Base-by-base conservation (phyloP, 495 filamentous ascomycete genomes). In the Annulohypoxylon stygium region DNA sequence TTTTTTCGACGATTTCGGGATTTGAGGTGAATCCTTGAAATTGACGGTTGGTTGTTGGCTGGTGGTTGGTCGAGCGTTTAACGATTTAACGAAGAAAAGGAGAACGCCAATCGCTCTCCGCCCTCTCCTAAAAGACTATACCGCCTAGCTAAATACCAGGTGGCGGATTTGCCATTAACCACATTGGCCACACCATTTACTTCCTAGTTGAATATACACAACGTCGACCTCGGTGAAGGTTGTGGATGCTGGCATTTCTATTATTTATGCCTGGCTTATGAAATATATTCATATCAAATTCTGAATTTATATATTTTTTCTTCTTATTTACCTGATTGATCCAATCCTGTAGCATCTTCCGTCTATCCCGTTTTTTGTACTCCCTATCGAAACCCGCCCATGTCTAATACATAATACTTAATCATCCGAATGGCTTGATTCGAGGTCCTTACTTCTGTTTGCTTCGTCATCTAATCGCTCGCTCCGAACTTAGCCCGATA, bases 401-500 rank as follows among this genome's bases (percentile, higher is more conserved):
- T 53, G 50, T 65, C 61, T 60, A 65, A 65, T 51, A 59, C 23
- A 65, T 43, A 33, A 53, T 51, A 43, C 37, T 53, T 41, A 51
- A 41, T 45, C 43, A 30, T 65, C 7, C 25, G 12, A 26, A 58
- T 37, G 39, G 69, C 48, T 20, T 25, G 7, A 30, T 37, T 53
- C 26, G 26, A 30, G 26, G 26, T 30, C 36, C 26, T 23, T n/a
- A n/a, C n/a, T 23, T 61, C 30, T 20, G 18, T 36, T 20, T 20
- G 10, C 9, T 26, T 16, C 7, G 23, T n/a, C 9, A 34, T 39
- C 23, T 23, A 57, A 48, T 92, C 90, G 57, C 75, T 88, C 26
- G 89, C 85, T 74, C 83, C 85, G 74, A 95, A 97, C 81, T 90
- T 90, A 48, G 80, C 82, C 71, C 92, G 86, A 80, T 98, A 97